Evolutionary conservation across 2,329 filamentous ascomycete genomes (phyloP), one percentile per base, ranked within the genome.

Genomic region (Acrocalymma vagum): DNA sequence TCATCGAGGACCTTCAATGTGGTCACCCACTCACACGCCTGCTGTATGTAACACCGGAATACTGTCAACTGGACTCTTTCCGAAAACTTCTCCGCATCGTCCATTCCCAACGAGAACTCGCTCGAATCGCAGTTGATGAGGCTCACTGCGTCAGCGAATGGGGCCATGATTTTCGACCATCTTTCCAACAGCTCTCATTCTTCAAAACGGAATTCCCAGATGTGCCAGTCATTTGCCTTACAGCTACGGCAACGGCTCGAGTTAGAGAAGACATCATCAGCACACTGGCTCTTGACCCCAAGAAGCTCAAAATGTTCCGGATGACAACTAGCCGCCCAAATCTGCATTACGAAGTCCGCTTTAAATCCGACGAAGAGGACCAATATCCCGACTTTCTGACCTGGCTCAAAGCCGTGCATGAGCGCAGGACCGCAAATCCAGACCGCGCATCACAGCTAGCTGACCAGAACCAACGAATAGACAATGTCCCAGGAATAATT

Each of bases 111-210:
- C 82, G 82, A 42, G 90, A 96, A 70, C 81, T 97, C n/a, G 86
- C 87, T 8, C 84, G 93, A 10, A 83, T 97, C 50, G 93, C 88
- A 31, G 85, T 97, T 42, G 93, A 97, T 62, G 93, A 97, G 72
- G 93, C 93, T 2, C 93, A 97, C 69, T 97, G 93, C 68, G 95
- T 97, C 55, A 95, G 90, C 16, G 92, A 96, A 84, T 96, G 93
- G 93, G 93, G 93, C 2, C 92, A 97, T 67, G 93, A 97, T 69
- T 97, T 97, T 65, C 87, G 93, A n/a, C 88, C 86, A 23, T 88
- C 91, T 42, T 97, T 96, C 71, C 91, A 94, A 63, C 82, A 87
- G 14, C 79, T 97, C 6, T 86, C 83, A 2, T 96, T 90, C 84
- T 94, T 97, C 74, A 86, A 88, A 55, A 79, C 83, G 32, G 84